Evolutionary conservation across 345 rosid species (phyloP).

Genomic region (Kernera saxatilis): DNA sequence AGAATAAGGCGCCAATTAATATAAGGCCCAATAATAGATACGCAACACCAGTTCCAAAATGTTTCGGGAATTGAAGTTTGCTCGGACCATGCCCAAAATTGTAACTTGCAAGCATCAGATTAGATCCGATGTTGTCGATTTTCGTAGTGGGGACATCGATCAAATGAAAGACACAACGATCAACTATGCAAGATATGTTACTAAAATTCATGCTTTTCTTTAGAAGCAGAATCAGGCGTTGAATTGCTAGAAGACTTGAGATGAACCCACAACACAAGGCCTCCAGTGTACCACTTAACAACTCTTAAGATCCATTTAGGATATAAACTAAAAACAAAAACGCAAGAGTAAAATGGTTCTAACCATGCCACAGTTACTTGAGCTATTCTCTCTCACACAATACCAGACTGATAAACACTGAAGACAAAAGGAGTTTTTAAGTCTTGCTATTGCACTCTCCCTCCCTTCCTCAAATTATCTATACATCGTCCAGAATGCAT

Average conservation of each 20-base stretch:
- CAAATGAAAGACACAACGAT: neutral
- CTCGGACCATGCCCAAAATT: too few relatives aligned
- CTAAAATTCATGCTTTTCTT: neutral
- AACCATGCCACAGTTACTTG: conserved; percentile 10
- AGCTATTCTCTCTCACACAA: conserved; percentile 5
- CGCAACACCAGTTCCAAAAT: too few relatives aligned
- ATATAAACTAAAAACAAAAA: neutral
- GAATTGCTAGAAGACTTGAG: neutral
- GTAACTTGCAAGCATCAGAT: too few relatives aligned
- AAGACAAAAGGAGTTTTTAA: conserved; percentile 6
- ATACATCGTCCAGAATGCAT: conserved; percentile 27
- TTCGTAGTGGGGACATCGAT: too few relatives aligned
- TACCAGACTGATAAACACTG: conserved; percentile 17
- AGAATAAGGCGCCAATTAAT: too few relatives aligned
- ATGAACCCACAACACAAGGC: neutral
- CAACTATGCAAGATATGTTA: neutral
- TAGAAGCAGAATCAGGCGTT: neutral
- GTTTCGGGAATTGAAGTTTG: too few relatives aligned
- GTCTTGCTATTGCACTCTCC: conserved; percentile 22
- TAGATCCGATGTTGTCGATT: too few relatives aligned
- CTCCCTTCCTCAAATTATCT: conserved; percentile 20
- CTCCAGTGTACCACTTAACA: neutral
- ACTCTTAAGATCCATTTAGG: neutral
- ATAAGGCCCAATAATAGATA: too few relatives aligned
- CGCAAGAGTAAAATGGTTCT: neutral